phyloP scores from a whole-genome alignment of 2,329 filamentous ascomycete species.

The Aspergillus hiratsukae region DNA sequence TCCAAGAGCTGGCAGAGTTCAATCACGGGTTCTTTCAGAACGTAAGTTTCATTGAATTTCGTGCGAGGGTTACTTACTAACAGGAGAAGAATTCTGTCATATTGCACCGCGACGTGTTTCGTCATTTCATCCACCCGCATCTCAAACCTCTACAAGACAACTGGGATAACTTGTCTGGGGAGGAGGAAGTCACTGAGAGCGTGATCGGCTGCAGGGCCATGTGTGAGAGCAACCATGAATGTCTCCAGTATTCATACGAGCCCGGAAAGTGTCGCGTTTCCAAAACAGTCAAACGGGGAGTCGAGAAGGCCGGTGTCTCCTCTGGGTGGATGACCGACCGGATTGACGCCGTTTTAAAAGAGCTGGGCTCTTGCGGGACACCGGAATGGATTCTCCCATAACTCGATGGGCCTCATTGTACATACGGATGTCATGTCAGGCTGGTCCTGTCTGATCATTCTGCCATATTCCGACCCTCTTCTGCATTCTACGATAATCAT shows the following conservation, averaged over 20 bases:
- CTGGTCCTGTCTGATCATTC: background rate
- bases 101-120: slow-evolving; percentile 26
- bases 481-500: background rate
- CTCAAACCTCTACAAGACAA: slow-evolving; percentile 10
- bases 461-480: background rate
- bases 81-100: slow-evolving; percentile 18
- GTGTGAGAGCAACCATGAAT: background rate
- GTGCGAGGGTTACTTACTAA: background rate
- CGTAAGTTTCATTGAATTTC: slow-evolving; percentile 38
- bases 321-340: slow-evolving; percentile 6
- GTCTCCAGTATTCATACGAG: slow-evolving; percentile 5
- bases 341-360: background rate
- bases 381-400: background rate
- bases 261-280: slow-evolving; percentile 5
- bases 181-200: background rate
- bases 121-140: slow-evolving; percentile 14
- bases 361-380: background rate
- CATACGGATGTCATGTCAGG: background rate
- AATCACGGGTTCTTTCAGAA: slow-evolving; percentile 53
- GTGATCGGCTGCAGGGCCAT: slow-evolving; percentile 1
- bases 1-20: slow-evolving; percentile 40
- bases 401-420: background rate
- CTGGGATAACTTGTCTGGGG: slow-evolving; percentile 23
- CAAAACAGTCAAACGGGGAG: background rate
- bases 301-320: background rate